Percentiles rank a stretch among this genome's conserved stretches.
Conservation (phyloP, 495 filamentous ascomycete genomes). For the Aspergillus sclerotioniger region DNA sequence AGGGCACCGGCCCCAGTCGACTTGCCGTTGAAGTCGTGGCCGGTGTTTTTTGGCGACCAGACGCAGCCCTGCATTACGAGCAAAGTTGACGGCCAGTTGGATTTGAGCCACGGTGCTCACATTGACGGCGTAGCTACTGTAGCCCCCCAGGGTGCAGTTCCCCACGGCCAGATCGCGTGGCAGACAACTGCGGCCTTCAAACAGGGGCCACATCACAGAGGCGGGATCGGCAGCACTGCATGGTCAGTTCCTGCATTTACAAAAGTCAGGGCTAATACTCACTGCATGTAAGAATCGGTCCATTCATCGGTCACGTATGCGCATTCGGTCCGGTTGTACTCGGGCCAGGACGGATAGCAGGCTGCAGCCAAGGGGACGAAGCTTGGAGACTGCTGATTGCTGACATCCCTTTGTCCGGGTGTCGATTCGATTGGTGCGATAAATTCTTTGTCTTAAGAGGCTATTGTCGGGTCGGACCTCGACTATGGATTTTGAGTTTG, state of each 20-base stretch:
- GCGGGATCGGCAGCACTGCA: slow-evolving; percentile 33
- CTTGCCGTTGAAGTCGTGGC: slow-evolving; percentile 64
- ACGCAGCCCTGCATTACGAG: slow-evolving; percentile 54
- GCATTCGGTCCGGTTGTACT: slow-evolving; percentile 47
- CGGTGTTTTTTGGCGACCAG: slow-evolving; percentile 69
- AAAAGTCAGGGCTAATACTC: neutral
- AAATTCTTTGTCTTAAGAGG: too few relatives aligned
- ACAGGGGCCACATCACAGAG: slow-evolving; percentile 47
- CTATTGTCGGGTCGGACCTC: too few relatives aligned
- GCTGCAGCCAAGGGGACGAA: slow-evolving; percentile 54
- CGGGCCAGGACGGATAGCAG: slow-evolving; percentile 49
- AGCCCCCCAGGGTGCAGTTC: slow-evolving; percentile 55
- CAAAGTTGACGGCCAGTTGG: slow-evolving; percentile 60
- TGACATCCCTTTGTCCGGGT: neutral
- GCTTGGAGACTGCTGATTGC: too few relatives aligned
- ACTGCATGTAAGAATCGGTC: slow-evolving; percentile 35
- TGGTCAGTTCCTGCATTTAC: slow-evolving; percentile 1
- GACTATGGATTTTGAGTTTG: too few relatives aligned
- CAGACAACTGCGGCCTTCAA: slow-evolving; percentile 37
- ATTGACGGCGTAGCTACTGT: slow-evolving; percentile 59
- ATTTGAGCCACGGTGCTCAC: slow-evolving; percentile 55
- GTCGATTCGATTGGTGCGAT: too few relatives aligned
- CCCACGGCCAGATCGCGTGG: slow-evolving; percentile 23
- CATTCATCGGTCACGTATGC: slow-evolving; percentile 22
- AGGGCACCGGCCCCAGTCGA: slow-evolving; percentile 55